Evolutionary conservation across 805 yeast species (phyloP), one percentile per base, ranked within the genome.

Genomic region (Candida palmyrensis): DNA sequence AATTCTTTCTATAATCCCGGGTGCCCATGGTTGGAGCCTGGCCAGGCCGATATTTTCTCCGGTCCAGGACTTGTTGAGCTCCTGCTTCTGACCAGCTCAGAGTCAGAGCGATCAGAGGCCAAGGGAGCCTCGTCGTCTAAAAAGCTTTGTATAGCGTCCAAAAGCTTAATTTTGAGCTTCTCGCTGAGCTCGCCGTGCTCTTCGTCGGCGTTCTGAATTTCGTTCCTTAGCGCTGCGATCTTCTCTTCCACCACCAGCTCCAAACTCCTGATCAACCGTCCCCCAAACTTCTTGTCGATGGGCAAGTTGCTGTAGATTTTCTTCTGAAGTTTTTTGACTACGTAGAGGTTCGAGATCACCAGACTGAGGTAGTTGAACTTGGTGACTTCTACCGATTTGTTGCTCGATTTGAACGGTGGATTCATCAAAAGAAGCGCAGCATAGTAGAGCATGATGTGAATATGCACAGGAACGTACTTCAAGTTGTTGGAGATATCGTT

Each of bases 381-480:
- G 11, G 50, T 51, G 12, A 49, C 47, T 22, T 55, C 48, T 2
- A 50, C 43, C 6, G 45, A 42, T 10, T 46, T 47, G 25, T 55
- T 40, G 22, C 39, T 43, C 5, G 57, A 44, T 19, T 58, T 53
- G 3, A 48, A 38, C 0, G 73, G 75, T 2, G 79, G 73, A 37
- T 71, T 70, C 24, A 79, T 52, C 5, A 78, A 54, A 18, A 79
- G 52, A 33, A 79, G 52, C 0, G 81, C 79, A 2, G 86, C 82
- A 43, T 78, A 79, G 47, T 79, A 80, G 9, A 79, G 55, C 85
- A 80, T 79, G 32, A 80, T 68, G 48, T 79, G 84, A 25, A 80
- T 75, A 49, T 80, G 86, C n/a, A 79, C 73, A 0, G 88, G 88
- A 14, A 79, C 81, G 44, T 75, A 80, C 44, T 68, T 69, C 38